Base-by-base conservation (phyloP, 73 alveolate genomes). In the Loxodes magnus region DNA sequence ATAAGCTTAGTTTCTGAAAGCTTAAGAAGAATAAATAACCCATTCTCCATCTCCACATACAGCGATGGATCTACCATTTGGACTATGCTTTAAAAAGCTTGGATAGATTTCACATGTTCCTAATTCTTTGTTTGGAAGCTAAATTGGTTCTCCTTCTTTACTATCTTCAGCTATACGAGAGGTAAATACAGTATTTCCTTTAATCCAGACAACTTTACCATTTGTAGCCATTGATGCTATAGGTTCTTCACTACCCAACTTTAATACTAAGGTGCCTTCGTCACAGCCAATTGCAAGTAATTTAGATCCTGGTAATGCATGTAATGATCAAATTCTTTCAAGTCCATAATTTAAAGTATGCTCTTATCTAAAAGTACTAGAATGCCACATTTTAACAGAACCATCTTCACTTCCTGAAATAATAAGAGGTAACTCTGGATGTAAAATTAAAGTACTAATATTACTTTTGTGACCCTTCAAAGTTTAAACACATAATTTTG, bases 211-310 rank as follows among this genome's bases (percentile, higher is more conserved):
- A 6, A 71, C n/a, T 20, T 44, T 6, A 16, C 54, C 65, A 15
- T 60, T 17, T 14, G 22, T 38, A 48, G 74, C 51, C 77, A 87
- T 88, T 52, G 80, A 84, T 52, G 56, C 94, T 36, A 91, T 37
- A 27, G 98, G 98, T 43, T 77, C 88, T 39, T 94, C 99, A 34
- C 90, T 83, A 42, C 99, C 99, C 35, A 94, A 66, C 54, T 94
- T 93, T 56, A 94, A 82, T 21, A 94, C 98, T 35, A 94, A 86
- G 0, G 99, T 88, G 43, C 98, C 99, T 67, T 94, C 98, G 77
- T 94, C 99, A 56, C 74, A 87, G 0, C 98, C 98, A 67, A 94
- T 73, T 6, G 98, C 99, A 12, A 79, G 77, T 15, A 60, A 59
- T 37, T 79, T 84, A 36, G 77, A 39, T 33, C 81, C 84, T 4